Conservation (phyloP, 352 stramenopile species). For the Peronospora farinosa region DNA sequence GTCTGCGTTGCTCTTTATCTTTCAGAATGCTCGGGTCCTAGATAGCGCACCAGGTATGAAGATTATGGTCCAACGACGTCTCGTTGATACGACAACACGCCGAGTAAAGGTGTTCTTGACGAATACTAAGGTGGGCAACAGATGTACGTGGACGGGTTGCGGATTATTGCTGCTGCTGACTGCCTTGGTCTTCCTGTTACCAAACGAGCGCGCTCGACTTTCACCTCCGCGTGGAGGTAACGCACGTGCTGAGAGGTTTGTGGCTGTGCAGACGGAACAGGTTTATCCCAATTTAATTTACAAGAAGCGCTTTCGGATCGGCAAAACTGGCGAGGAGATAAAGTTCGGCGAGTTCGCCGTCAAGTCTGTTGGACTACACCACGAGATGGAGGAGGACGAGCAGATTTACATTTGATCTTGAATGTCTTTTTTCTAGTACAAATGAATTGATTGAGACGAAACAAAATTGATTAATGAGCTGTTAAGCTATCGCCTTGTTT, state of each 20-base stretch:
- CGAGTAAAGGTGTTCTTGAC: constrained; percentile 42
- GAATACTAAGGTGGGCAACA: constrained; percentile 53
- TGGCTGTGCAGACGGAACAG: constrained; percentile 63
- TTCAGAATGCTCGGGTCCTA: constrained; percentile 41
- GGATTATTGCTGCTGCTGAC: constrained; percentile 41
- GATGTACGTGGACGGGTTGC: constrained; percentile 43
- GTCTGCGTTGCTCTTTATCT: constrained; percentile 44
- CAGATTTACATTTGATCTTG: constrained; percentile 49
- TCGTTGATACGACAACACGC: constrained; percentile 18
- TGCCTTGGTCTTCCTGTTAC: constrained; percentile 39
- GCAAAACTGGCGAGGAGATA: constrained; percentile 60
- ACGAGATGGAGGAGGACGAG: constrained; percentile 65
- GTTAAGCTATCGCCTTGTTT: too few species aligned
- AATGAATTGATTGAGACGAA: too few species aligned
- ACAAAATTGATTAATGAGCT: too few species aligned
- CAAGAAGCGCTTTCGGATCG: constrained; percentile 72
- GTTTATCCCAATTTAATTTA: constrained; percentile 71
- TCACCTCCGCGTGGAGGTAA: constrained; percentile 44
- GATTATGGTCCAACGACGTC: constrained; percentile 21
- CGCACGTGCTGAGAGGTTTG: constrained; percentile 52
- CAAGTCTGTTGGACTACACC: constrained; percentile 52
- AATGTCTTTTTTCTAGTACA: not conserved
- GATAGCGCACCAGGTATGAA: constrained; percentile 17
- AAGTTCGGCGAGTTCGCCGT: constrained; percentile 69
- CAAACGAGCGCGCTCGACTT: constrained; percentile 49